Evolutionary conservation across 2,329 filamentous ascomycete species (phyloP), one percentile per base, ranked within the genome.

Genomic region (Ceratocystis harringtonii): DNA sequence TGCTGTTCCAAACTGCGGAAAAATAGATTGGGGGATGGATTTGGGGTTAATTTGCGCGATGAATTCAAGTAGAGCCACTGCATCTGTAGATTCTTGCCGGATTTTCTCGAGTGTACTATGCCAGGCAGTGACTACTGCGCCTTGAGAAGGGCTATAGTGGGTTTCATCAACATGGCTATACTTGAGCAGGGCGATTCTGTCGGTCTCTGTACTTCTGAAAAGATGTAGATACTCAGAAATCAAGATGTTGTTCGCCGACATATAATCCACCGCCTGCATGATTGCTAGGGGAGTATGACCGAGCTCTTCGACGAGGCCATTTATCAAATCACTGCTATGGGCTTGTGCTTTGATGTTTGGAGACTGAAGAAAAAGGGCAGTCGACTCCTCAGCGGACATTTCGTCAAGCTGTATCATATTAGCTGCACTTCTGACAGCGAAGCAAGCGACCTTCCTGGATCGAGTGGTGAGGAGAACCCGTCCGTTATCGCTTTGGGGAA

Each of bases 401-500:
- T 8, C 5, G 0, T 55, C 4, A 15, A 41, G 36, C 36, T 12
- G 10, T 30, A 19, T 30, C 8, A 15, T 25, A 30, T 2, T 17
- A 12, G 50, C 4, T 25, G 6, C 25, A 12, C 4, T 22, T 8
- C 25, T 5, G 19, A 5, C 19, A 19, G 50, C 3, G 2, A 30
- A 15, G 3, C 22, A 8, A 1, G 19, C 50, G 5, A 55, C 58
- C 36, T 65, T 6, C n/a, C 32, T 10, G 50, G 43, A 61, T 30
- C 63, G 65, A 7, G 55, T 68, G n/a, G 43, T 67, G 36, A 68
- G n/a, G 2, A 68, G 55, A n/a, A 65, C 44, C 17, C 28, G 61
- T 36, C 62, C 65, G 1, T 67, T 64, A 1, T 55, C 6, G 15
- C 62, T 69, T 0, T 60, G 61, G 0, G 74, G 76, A 4, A 78